Base-by-base conservation (phyloP, 169 alveolate species). In the Plasmodium sp. region DNA sequence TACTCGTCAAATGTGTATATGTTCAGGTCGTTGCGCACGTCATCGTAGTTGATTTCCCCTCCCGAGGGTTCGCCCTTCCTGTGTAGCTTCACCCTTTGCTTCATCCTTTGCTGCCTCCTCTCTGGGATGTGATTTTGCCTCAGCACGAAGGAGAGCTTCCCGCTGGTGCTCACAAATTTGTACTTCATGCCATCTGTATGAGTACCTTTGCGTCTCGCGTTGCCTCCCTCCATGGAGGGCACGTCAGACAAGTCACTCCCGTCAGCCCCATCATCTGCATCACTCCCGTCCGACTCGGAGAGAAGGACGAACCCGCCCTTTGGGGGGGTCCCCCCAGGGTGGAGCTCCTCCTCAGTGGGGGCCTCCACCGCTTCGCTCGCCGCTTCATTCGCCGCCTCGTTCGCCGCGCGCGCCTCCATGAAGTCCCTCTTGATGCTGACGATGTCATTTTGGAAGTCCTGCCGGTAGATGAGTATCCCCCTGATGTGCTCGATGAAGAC, bases 1-100 rank as follows among this genome's bases (percentile, higher is more conserved):
- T 54, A 54, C n/a, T 86, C 94, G 56, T 86, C 82, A 86, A 86
- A 86, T 14, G 81, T 56, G 73, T 77, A 86, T 36, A 86, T 86
- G 34, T 34, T 56, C 33, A 86, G 22, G 3, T 86, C 88, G 67
- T 86, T 86, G 14, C 31, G 6, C 62, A 86, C 54, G 72, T 79
- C 72, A 33, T 86, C 88, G 45, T 77, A 86, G 71, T 79, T 54
- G 4, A 83, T 41, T 34, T 58, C 72, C 18, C 48, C 5, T 33
- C 7, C 51, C 7, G 31, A 58, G 5, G 48, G 7, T 39, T 39
- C 31, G n/a, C 72, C 14, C 9, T 39, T 86, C 81, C 27, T 33
- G 22, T 41, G 77, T 9, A 51, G 7, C n/a, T 41, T 51, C 18
- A 34, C 45, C 5, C 6, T 27, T 3, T 51, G 22, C 81, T 27